Evolutionary conservation across 768 basidiomycete genomes (phyloP).

Genomic region (Ramaria rubella): DNA sequence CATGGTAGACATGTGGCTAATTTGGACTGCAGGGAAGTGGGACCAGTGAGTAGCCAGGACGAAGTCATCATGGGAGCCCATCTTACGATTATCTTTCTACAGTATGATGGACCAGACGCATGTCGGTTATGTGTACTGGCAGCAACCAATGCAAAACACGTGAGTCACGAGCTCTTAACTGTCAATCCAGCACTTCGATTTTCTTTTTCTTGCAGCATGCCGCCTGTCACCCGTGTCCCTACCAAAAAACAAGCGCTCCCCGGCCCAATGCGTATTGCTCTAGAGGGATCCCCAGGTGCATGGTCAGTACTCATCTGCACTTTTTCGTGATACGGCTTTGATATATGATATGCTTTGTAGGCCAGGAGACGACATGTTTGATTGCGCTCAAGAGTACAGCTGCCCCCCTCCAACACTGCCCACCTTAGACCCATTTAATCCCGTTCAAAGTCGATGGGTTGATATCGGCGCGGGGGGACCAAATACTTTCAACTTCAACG

Average conservation of each 20-base stretch:
- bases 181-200: background rate
- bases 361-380: constrained; percentile 61
- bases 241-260: constrained; percentile 49
- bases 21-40: constrained; percentile 47
- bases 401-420: constrained; percentile 42
- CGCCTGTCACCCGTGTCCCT: constrained; percentile 44
- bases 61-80: background rate
- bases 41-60: constrained; percentile 40
- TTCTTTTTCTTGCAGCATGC: constrained; percentile 36
- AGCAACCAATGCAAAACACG: constrained; percentile 63
- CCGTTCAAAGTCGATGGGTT: constrained; percentile 47
- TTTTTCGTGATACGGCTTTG: background rate
- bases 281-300: constrained; percentile 54
- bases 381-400: constrained; percentile 44
- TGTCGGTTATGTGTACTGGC: constrained; percentile 62
- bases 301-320: constrained; percentile 35
- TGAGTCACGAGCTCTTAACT: constrained; percentile 21
- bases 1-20: background rate
- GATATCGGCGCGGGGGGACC: constrained; percentile 60
- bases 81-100: too few relatives aligned
- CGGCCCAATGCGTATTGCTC: constrained; percentile 55
- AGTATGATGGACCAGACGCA: constrained; percentile 71
- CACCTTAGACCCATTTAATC: constrained; percentile 50
- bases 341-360: constrained; percentile 29
- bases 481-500: constrained; percentile 48